These are phyloP conservation scores for Penicillium odoratum DNA, from an alignment of 495 filamentous ascomycete species.

Conservation along the genomic window DNA sequence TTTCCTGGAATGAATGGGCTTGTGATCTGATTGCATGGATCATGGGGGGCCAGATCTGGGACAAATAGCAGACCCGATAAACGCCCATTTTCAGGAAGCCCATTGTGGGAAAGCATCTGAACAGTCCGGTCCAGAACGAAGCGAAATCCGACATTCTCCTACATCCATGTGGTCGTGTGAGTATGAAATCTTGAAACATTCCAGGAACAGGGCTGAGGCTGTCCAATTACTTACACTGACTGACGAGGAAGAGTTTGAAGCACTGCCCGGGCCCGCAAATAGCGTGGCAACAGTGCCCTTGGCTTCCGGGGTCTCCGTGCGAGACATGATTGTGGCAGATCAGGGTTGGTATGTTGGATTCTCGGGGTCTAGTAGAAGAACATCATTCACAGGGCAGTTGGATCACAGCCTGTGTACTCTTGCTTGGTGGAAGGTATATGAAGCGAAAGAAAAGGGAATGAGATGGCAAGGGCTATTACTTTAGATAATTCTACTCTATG, in stretches of 20 bases:
- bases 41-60: constrained; percentile 57
- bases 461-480: constrained; percentile 1
- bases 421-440: not conserved
- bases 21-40: constrained; percentile 61
- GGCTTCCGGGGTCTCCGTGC: constrained; percentile 24
- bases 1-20: constrained; percentile 65
- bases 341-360: not conserved
- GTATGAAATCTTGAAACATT: constrained; percentile 6
- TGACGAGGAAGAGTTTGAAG: constrained; percentile 33
- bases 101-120: constrained; percentile 68
- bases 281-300: constrained; percentile 39
- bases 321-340: constrained; percentile 16
- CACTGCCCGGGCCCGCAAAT: constrained; percentile 40
- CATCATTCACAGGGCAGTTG: not conserved
- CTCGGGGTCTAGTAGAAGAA: not conserved
- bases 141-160: constrained; percentile 67
- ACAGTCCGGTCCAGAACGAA: constrained; percentile 59
- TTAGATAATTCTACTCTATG: constrained; percentile 2
- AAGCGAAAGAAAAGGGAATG: not conserved
- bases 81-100: constrained; percentile 51
- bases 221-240: constrained; percentile 34
- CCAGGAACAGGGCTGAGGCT: constrained; percentile 1
- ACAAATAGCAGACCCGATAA: constrained; percentile 81
- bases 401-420: not conserved
- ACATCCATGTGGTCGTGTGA: constrained; percentile 4